These are phyloP conservation scores for Solanum chacoense DNA, from an alignment of 305 asterid genomes.

Conservation along the genomic window DNA sequence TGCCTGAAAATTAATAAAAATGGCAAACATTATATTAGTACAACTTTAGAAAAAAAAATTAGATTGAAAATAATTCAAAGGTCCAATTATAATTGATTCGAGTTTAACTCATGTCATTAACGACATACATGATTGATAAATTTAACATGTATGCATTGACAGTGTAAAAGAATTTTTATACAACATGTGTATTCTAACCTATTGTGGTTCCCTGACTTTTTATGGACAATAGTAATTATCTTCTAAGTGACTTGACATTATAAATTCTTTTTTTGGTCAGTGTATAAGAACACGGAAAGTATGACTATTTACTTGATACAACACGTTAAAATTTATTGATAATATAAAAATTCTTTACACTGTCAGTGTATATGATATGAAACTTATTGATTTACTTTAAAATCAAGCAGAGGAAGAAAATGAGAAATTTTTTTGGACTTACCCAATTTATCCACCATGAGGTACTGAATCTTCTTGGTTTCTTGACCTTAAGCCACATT, in stretches of 20 bases:
- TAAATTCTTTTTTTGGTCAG: not conserved
- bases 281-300: not conserved
- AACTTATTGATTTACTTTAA: not conserved
- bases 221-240: not conserved
- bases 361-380: not conserved
- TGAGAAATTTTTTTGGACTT: not conserved
- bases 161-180: not conserved
- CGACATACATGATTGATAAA: not conserved
- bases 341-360: not conserved
- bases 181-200: not conserved
- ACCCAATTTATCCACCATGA: constrained; percentile 93
- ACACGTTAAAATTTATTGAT: not conserved
- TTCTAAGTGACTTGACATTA: not conserved
- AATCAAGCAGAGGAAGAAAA: not conserved
- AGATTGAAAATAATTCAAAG: not conserved
- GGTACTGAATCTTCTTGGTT: constrained; percentile 65
- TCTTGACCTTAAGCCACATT: constrained; percentile 73
- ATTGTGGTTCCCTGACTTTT: not conserved
- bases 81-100: not conserved
- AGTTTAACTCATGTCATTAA: not conserved
- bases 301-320: not conserved
- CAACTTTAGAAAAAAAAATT: not conserved
- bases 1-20: constrained; percentile 28
- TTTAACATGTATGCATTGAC: not conserved
- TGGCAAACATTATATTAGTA: not conserved